Conservation (phyloP, 805 yeast genomes). For the Schwanniomyces sp. region DNA sequence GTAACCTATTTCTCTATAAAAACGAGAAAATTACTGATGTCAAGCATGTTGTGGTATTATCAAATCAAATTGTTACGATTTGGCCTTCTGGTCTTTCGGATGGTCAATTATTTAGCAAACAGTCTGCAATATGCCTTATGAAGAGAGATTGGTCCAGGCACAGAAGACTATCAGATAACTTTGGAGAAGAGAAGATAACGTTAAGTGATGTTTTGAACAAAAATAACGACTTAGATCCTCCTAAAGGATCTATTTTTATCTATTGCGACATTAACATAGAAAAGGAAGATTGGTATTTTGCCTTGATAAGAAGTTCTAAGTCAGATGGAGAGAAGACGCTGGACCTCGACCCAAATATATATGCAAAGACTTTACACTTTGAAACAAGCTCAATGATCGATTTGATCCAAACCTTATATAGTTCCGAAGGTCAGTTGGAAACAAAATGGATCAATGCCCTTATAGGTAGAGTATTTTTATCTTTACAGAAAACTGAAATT, state of each 20-base stretch:
- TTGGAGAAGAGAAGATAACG: conserved; percentile 18
- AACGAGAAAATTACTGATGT: conserved; percentile 66
- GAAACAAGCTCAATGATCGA: conserved; percentile 69
- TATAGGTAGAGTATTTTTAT: conserved; percentile 77
- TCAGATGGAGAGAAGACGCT: conserved; percentile 15
- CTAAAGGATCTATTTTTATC: conserved; percentile 52
- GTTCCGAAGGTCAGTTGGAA: conserved; percentile 79
- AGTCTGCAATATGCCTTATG: conserved; percentile 74
- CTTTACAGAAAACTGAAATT: conserved; percentile 68
- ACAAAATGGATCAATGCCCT: conserved; percentile 91
- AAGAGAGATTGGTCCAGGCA: conserved; percentile 40
- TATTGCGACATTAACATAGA: conserved; percentile 77
- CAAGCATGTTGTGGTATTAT: conserved; percentile 75
- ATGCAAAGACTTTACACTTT: conserved; percentile 75
- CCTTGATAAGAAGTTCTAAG: conserved; percentile 75
- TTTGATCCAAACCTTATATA: conserved; percentile 73
- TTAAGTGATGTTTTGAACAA: conserved; percentile 23
- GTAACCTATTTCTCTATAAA: conserved; percentile 81
- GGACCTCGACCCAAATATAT: conserved; percentile 46
- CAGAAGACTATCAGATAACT: conserved; percentile 16
- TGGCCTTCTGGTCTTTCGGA: conserved; percentile 85
- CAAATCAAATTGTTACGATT: conserved; percentile 66
- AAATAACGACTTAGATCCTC: conserved; percentile 22
- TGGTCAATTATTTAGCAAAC: conserved; percentile 76
- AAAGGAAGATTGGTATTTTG: conserved; percentile 93